A percentile compares a stretch with the other conserved stretches of the same genome.
phyloP scores from a whole-genome alignment of 129 eudicot genomes.

The Solidago caesia region DNA sequence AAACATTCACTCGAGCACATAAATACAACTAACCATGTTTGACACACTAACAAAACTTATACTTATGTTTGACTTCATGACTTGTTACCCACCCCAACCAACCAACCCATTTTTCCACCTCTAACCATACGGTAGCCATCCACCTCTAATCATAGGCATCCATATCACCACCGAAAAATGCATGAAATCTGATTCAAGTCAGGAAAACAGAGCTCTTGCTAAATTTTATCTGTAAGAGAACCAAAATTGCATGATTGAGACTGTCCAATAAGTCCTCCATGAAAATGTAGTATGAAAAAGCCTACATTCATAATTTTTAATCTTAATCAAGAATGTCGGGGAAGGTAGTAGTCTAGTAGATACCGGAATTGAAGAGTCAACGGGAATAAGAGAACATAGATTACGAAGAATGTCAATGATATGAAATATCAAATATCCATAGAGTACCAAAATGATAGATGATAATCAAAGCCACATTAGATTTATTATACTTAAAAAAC shows the following conservation, averaged over 20 bases:
- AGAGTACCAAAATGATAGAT: conserved; percentile 1
- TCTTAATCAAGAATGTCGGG: conserved; percentile 15
- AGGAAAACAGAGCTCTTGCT: background rate
- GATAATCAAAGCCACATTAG: conserved; percentile 12
- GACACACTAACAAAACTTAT: background rate
- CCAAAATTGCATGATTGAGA: conserved; percentile 69
- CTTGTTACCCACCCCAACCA: background rate
- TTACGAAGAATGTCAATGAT: conserved; percentile 3
- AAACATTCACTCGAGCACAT: conserved; percentile 14
- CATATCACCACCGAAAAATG: background rate
- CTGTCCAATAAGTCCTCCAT: conserved; percentile 76
- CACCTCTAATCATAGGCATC: too few species aligned
- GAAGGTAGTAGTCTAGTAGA: background rate
- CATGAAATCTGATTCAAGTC: conserved; percentile 1
- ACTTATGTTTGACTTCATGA: background rate
- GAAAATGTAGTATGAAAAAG: conserved; percentile 57
- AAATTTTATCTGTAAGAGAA: conserved; percentile 64
- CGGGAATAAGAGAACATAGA: background rate
- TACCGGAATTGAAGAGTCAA: background rate
- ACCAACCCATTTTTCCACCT: background rate
- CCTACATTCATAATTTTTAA: conserved; percentile 52
- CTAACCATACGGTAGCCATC: background rate
- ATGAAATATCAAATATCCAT: background rate
- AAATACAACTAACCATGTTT: too few species aligned
- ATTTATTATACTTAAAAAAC: background rate